Conservation (phyloP, 768 basidiomycete species). For the Leccinum boreale region DNA sequence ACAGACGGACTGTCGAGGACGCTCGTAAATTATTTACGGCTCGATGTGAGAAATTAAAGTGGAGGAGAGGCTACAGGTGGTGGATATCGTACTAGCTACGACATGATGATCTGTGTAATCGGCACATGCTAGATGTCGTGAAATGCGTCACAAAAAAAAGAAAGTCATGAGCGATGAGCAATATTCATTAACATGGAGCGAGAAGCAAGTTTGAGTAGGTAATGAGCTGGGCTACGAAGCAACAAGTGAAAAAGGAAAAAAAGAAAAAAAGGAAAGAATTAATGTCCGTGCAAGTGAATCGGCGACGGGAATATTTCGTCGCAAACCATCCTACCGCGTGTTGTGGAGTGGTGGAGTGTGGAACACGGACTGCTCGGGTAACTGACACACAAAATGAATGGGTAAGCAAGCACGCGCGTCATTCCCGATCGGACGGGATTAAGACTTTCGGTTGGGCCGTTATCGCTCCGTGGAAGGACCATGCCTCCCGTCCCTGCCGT, state of each 20-base stretch:
- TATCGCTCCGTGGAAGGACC: slow-evolving; percentile 29
- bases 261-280: slow-evolving; percentile 8
- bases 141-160: slow-evolving; percentile 15
- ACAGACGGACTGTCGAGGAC: slow-evolving; percentile 1
- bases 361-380: slow-evolving; percentile 13
- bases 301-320: not conserved
- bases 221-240: not conserved
- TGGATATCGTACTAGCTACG: slow-evolving; percentile 14
- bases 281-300: slow-evolving; percentile 22
- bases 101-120: slow-evolving; percentile 13
- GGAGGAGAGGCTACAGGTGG: not conserved
- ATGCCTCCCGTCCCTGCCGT: slow-evolving; percentile 29
- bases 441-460: slow-evolving; percentile 3
- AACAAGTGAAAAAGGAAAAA: not conserved
- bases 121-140: slow-evolving; percentile 21
- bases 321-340: slow-evolving; percentile 5
- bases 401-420: not conserved
- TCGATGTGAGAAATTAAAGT: slow-evolving; percentile 5
- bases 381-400: not conserved
- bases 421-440: not conserved
- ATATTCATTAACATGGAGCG: slow-evolving; percentile 5
- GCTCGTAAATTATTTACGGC: slow-evolving; percentile 24
- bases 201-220: slow-evolving; percentile 9
- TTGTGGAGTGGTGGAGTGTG: slow-evolving; percentile 13
- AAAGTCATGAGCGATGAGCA: not conserved